Percentiles rank a stretch among this genome's conserved stretches.
These are phyloP conservation scores for Chenopodium album DNA, from an alignment of 148 eudicot genomes.

Conservation along the genomic window DNA sequence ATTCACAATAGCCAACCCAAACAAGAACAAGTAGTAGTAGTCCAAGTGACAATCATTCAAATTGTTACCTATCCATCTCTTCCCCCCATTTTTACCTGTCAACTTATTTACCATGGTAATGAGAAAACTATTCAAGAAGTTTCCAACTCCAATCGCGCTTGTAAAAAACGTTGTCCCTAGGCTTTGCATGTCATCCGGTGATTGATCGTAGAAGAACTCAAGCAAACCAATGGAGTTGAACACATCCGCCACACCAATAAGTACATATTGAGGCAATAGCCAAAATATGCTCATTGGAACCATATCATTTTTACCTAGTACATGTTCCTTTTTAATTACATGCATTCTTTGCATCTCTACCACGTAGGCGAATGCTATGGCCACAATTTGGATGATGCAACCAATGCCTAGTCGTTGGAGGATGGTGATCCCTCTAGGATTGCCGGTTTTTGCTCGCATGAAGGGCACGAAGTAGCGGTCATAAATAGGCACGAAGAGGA, in stretches of 20 bases:
- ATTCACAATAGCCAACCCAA: conserved; percentile 52
- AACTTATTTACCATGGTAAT: conserved; percentile 67
- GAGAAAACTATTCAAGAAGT: conserved; percentile 73
- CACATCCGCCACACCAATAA: conserved; percentile 84
- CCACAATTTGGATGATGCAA: conserved; percentile 62
- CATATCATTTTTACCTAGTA: conserved; percentile 32
- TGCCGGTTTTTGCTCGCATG: conserved; percentile 51
- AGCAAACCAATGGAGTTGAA: conserved; percentile 74
- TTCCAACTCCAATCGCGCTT: conserved; percentile 77
- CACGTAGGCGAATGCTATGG: conserved; percentile 55
- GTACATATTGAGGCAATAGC: conserved; percentile 74
- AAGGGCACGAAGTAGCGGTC: conserved; percentile 79
- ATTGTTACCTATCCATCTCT: conserved; percentile 84
- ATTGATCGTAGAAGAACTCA: conserved; percentile 91
- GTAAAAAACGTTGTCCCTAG: conserved; percentile 88
- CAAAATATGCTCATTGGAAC: conserved; percentile 74
- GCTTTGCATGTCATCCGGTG: conserved; percentile 87
- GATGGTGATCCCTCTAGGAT: conserved; percentile 78
- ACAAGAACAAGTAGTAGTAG: conserved; percentile 71
- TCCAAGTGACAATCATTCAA: conserved; percentile 82
- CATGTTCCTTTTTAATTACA: conserved; percentile 37
- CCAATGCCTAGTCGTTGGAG: conserved; percentile 77
- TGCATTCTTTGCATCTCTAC: conserved; percentile 66
- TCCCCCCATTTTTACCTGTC: conserved; percentile 51
- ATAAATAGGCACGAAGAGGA: conserved; percentile 60